Evolutionary conservation across 2,329 filamentous ascomycete genomes (phyloP).

Genomic region (Colletotrichum euphorbiae): DNA sequence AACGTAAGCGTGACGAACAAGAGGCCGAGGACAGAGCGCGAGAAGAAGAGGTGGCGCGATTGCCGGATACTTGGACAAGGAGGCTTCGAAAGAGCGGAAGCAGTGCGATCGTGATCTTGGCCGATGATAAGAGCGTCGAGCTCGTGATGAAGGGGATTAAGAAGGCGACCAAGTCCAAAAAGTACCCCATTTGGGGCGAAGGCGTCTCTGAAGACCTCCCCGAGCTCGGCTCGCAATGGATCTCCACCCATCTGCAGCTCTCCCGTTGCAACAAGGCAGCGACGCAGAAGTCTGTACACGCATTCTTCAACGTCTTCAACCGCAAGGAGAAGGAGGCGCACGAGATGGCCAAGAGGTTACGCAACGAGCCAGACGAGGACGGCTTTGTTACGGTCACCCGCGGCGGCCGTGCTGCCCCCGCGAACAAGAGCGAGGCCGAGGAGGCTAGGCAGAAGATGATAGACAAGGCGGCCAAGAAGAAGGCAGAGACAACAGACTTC

Average conservation of each 20-base stretch:
- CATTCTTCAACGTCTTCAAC: conserved; percentile 87
- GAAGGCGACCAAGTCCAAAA: conserved; percentile 69
- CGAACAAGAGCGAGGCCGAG: conserved; percentile 77
- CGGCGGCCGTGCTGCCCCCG: conserved; percentile 80
- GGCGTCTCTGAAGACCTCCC: conserved; percentile 68
- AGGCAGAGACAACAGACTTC: conserved; percentile 76
- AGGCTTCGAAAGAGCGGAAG: conserved; percentile 78
- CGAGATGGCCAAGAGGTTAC: conserved; percentile 71
- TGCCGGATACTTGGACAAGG: conserved; percentile 81
- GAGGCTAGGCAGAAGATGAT: conserved; percentile 69
- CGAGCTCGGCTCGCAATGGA: conserved; percentile 66
- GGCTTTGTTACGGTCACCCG: conserved; percentile 93
- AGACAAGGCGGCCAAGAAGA: conserved; percentile 73
- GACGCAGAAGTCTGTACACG: conserved; percentile 81
- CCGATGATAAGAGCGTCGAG: conserved; percentile 83
- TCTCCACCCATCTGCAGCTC: conserved; percentile 76
- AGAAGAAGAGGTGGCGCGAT: conserved; percentile 67
- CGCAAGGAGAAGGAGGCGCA: conserved; percentile 73
- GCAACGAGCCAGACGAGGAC: conserved; percentile 90
- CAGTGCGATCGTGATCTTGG: conserved; percentile 84
- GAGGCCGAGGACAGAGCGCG: conserved; percentile 66
- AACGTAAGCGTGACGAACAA: conserved; percentile 67
- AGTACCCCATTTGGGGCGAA: conserved; percentile 76
- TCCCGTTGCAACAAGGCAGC: conserved; percentile 75
- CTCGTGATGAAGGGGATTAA: conserved; percentile 80